Evolutionary conservation across 306 rosid species (phyloP), one percentile per base, ranked within the genome.

Genomic region (Vicia sativa): DNA sequence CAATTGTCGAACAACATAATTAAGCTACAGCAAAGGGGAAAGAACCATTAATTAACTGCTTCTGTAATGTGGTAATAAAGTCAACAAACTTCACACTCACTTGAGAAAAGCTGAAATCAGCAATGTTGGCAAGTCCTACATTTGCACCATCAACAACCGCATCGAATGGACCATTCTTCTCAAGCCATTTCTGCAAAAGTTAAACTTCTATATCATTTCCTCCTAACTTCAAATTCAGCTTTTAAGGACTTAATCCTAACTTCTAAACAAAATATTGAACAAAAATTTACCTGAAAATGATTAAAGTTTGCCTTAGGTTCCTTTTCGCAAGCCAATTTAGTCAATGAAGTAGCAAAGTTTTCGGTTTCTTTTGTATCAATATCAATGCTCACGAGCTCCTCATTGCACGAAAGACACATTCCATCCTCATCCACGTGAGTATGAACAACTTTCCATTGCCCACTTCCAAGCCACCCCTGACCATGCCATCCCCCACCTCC

Each of bases 401-500:
- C 79, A 0, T 65, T 39, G 7, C 99, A 95, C 0, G 84, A 81
- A 61, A 65, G 73, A 78, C 99, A 95, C 53, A 61, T 16, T 1
- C 97, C 95, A 9, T 41, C 76, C 44, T 78, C 87, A 18, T 84
- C 78, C 74, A 95, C 83, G 9, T 48, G 80, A 57, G 99, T 90
- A 67, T 86, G 82, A 39, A 16, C 85, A 79, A 82, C 84, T 57
- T 71, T 90, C 97, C 99, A 93, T 11, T 55, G 52, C 77, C 99
- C 99, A 53, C 81, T 83, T 62, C 99, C 96, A 43, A 93, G 85
- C 97, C 99, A 93, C 58, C 99, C 97, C 18, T 86, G 86, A 56
- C 99, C 96, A 78, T 90, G 99, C 97, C 99, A 95, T 55, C 99
- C 99, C 63, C 97, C 99, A 74, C 97, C 99, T 58, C 92, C 91